Base-by-base conservation (phyloP, 2,329 filamentous ascomycete species). In the Calonectria naviculata region DNA sequence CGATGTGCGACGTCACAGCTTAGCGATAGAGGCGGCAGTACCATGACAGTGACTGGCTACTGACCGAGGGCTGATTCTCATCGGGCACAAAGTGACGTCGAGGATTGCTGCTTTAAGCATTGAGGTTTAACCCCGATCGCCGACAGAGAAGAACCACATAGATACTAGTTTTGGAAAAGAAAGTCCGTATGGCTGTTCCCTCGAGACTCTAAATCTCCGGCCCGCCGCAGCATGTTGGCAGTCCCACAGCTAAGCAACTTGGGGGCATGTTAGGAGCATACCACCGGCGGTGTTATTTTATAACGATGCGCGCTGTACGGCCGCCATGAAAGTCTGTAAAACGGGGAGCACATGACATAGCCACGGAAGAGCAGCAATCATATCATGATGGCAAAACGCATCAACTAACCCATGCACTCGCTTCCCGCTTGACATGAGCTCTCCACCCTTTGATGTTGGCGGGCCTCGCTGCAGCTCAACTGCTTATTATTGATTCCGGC, bases 1-100 rank as follows among this genome's bases (percentile, higher is more conserved):
- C 29, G 68, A 70, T 21, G 28, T 70, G 68, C 63, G 68, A 70
- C 68, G 68, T 70, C 68, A 63, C 63, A 70, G 54, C 68, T 70
- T 62, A 56, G 54, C 56, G 63, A 66, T 3, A 41, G 56, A 56
- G 36, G 56, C 58, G 36, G 38, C 56, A 44, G 58, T 47, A 46
- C 29, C 36, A 26, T 47, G 58, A 61, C 56, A 63, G 34, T 29
- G 19, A 64, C 6, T 65, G 19, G 21, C 54, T 31, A 10, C 26
- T 58, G 19, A 26, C 31, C 31, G 19, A 44, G 34, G n/a, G 49
- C 63, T 47, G 41, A 58, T 47, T 64, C 49, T 60, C n/a, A n/a
- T 56, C n/a, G 29, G 29, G 49, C n/a, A 36, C 52, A 41, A 26
- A 26, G 21, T 17, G 31, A 12, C 31, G 21, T 36, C 21, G 56